A percentile compares a stretch with the other conserved stretches of the same genome.
Conservation (phyloP, 129 eudicot species). For the Pulicaria dysenterica region DNA sequence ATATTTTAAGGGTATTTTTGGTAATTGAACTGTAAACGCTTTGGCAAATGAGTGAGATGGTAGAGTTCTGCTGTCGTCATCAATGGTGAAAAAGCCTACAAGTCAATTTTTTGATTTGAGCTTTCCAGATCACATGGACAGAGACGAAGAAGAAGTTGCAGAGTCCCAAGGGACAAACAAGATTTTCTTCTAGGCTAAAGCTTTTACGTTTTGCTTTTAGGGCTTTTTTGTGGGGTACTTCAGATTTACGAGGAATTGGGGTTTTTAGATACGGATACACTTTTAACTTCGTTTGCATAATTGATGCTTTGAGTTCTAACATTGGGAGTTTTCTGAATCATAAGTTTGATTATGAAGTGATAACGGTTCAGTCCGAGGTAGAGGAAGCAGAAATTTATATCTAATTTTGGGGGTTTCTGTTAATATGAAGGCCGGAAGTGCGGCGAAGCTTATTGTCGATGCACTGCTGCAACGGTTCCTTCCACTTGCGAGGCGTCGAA, state of each 20-base stretch:
- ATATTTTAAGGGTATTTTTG: conserved; percentile 24
- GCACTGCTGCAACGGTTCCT: conserved; percentile 93
- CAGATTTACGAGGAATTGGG: conserved; percentile 23
- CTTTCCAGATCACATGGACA: conserved; percentile 42
- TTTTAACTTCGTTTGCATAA: conserved; percentile 28
- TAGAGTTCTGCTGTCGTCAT: conserved; percentile 40
- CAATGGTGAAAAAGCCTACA: conserved; percentile 36
- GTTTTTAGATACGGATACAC: background rate
- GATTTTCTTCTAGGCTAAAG: conserved; percentile 4
- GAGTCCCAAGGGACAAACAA: conserved; percentile 16
- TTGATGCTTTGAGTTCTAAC: conserved; percentile 21
- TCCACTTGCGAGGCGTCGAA: conserved; percentile 98
- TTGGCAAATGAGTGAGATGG: conserved; percentile 17
- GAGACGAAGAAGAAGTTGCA: conserved; percentile 35
- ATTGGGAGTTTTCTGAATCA: conserved; percentile 27
- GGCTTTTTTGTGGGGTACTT: conserved; percentile 37
- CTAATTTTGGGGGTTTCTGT: conserved; percentile 31
- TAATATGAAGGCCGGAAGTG: conserved; percentile 94
- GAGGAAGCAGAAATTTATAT: conserved; percentile 31
- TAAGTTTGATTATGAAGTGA: conserved; percentile 37
- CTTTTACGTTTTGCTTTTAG: conserved; percentile 18
- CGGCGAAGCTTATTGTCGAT: conserved; percentile 95
- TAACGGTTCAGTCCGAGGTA: conserved; percentile 19
- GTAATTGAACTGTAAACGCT: conserved; percentile 32
- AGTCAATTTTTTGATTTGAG: conserved; percentile 19